phyloP scores from a whole-genome alignment of 805 yeast species.

The Candida takata region DNA sequence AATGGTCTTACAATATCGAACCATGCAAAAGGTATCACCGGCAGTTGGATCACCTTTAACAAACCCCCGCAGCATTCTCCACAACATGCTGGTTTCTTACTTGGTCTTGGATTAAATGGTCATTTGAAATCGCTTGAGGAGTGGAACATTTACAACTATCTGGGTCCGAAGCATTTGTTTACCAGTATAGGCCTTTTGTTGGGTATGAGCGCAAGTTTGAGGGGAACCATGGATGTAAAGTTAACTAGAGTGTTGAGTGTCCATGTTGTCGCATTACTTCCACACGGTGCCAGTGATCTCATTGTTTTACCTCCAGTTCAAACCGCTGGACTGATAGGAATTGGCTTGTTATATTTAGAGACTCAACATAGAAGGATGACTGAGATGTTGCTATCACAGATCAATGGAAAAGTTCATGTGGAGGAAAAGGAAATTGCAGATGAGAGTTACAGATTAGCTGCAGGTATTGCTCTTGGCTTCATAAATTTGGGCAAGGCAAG shows the following conservation, averaged over 20 bases:
- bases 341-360: slow-evolving; percentile 75
- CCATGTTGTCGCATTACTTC: slow-evolving; percentile 86
- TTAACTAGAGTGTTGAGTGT: slow-evolving; percentile 87
- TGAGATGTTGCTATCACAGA: slow-evolving; percentile 65
- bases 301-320: slow-evolving; percentile 81
- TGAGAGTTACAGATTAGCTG: slow-evolving; percentile 80
- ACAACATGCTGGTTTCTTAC: slow-evolving; percentile 90
- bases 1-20: slow-evolving; percentile 73
- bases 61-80: slow-evolving; percentile 51
- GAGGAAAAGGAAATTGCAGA: slow-evolving; percentile 51
- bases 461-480: slow-evolving; percentile 83
- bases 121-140: slow-evolving; percentile 79
- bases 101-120: slow-evolving; percentile 89
- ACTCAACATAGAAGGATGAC: slow-evolving; percentile 84
- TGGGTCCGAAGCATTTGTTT: slow-evolving; percentile 80
- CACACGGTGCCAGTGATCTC: slow-evolving; percentile 84
- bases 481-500: slow-evolving; percentile 76
- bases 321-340: slow-evolving; percentile 85
- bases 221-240: slow-evolving; percentile 78
- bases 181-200: slow-evolving; percentile 82
- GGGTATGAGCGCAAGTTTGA: slow-evolving; percentile 88
- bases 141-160: slow-evolving; percentile 91
- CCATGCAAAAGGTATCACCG: slow-evolving; percentile 62
- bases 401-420: slow-evolving; percentile 44
- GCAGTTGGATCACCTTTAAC: slow-evolving; percentile 89